Evolutionary conservation across 176 grass and related monocot species (phyloP), one percentile per base, ranked within the genome.

Genomic region (Poa pratensis): DNA sequence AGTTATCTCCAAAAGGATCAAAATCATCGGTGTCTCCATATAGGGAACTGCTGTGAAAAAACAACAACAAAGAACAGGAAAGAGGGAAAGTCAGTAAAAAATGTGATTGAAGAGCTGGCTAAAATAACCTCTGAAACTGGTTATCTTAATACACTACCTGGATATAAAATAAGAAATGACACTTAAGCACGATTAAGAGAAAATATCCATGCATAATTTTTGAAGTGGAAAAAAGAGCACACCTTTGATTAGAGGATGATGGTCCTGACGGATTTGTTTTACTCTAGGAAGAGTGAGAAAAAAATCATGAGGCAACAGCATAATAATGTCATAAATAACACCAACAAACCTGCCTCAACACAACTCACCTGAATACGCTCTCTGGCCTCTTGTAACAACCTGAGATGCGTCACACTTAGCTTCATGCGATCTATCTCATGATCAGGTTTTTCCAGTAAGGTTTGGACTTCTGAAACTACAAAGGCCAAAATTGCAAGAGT

Each of bases 301-400:
- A 90, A 87, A 87, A 80, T 30, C 18, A 82, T 79, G 15, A 86
- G 10, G 8, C 26, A 79, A 27, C 46, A 73, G 13, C 15, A 69
- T 74, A 82, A 68, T 75, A 48, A 39, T 72, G n/a, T 72, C 18
- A 23, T 10, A 79, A 78, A 85, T 64, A 79, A 35, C 85, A 64
- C 30, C 49, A 75, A 8, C 35, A 88, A 79, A 83, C 3, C 3
- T 67, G 51, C n/a, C 68, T 39, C 19, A 76, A 48, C 16, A 80
- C 58, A 80, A 84, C 90, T 77, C 28, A 90, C 87, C 26, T 84
- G 75, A 20, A 55, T 83, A 64, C 49, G 68, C 54, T 81, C 87
- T 84, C 60, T 94, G 35, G 85, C 80, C 65, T 94, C 88, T 88
- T 89, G 87, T 59, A 92, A 82, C 80, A 94, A 86, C 81, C 90